phyloP scores from a whole-genome alignment of 1,139 yeast species.

The Citeromyces siamensis region DNA sequence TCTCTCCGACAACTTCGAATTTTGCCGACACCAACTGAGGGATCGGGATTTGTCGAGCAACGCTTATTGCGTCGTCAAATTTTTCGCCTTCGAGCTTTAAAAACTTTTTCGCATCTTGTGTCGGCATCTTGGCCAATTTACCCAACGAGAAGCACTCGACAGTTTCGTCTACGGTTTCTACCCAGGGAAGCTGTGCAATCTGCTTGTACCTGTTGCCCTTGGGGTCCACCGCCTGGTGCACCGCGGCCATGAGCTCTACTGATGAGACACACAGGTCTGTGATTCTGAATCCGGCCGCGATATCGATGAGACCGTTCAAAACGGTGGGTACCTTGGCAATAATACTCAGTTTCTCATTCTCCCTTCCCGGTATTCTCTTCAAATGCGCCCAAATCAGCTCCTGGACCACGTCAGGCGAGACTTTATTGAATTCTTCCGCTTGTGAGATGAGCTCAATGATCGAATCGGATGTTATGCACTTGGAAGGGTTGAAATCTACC shows the following conservation, averaged over 20 bases:
- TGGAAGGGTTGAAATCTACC: slow-evolving; percentile 69
- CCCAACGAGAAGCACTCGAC: slow-evolving; percentile 48
- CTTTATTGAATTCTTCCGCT: slow-evolving; percentile 46
- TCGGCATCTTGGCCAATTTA: slow-evolving; percentile 46
- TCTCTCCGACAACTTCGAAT: slow-evolving; percentile 85
- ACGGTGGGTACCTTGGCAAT: slow-evolving; percentile 56
- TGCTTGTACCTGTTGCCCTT: slow-evolving; percentile 41
- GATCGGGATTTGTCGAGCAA: slow-evolving; percentile 59
- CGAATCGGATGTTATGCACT: slow-evolving; percentile 43
- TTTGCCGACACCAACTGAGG: slow-evolving; percentile 59
- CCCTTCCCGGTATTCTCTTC: slow-evolving; percentile 29
- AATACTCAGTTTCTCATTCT: slow-evolving; percentile 36
- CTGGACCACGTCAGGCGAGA: slow-evolving; percentile 33
- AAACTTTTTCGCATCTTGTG: slow-evolving; percentile 39
- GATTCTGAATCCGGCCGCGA: slow-evolving; percentile 70
- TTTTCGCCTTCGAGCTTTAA: slow-evolving; percentile 30
- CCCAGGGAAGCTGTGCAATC: slow-evolving; percentile 67
- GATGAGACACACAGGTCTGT: slow-evolving; percentile 51
- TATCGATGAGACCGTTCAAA: slow-evolving; percentile 64
- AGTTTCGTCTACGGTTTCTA: slow-evolving; percentile 29
- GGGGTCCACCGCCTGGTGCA: slow-evolving; percentile 67
- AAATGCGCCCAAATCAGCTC: slow-evolving; percentile 44
- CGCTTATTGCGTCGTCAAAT: slow-evolving; percentile 27
- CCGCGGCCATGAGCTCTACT: slow-evolving; percentile 55
- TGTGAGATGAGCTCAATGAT: slow-evolving; percentile 51